Conservation (phyloP, 2,329 filamentous ascomycete species). For the Xylaria multiplex region DNA sequence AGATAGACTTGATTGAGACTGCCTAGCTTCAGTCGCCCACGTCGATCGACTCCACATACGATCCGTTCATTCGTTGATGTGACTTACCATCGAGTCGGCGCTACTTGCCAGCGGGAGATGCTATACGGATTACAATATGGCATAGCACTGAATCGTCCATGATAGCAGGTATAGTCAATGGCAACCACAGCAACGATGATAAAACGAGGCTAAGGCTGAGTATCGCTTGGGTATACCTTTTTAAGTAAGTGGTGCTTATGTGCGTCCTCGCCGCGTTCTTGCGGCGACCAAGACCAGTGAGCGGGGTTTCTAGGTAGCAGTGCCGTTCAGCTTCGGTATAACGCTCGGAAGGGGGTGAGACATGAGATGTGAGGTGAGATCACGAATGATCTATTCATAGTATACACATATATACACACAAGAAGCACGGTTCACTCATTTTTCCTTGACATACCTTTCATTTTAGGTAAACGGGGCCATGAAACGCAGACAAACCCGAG, state of each 20-base stretch:
- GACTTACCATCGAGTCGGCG: neutral
- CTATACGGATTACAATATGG: neutral
- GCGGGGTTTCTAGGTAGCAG: slow-evolving; percentile 8
- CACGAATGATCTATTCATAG: slow-evolving; percentile 5
- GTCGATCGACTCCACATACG: too few relatives aligned
- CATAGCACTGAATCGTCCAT: neutral
- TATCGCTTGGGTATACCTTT: slow-evolving; percentile 26
- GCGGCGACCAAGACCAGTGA: slow-evolving; percentile 10
- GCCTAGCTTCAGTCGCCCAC: too few relatives aligned
- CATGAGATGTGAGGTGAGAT: neutral
- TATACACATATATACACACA: neutral
- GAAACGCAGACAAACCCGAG: neutral
- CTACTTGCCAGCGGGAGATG: neutral
- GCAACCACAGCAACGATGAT: neutral
- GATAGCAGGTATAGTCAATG: neutral
- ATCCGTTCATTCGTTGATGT: neutral
- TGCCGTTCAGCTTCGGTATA: slow-evolving; percentile 24
- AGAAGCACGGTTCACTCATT: neutral
- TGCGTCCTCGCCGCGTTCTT: neutral
- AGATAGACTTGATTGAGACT: too few relatives aligned
- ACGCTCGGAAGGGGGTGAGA: neutral
- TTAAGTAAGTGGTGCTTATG: slow-evolving; percentile 16
- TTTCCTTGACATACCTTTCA: neutral
- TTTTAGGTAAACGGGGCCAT: neutral
- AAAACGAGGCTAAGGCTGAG: neutral